Percentiles rank a stretch among this genome's conserved stretches.
Evolutionary conservation across 2,329 filamentous ascomycete genomes (phyloP).

Genomic region (Talaromyces amestolkiae): DNA sequence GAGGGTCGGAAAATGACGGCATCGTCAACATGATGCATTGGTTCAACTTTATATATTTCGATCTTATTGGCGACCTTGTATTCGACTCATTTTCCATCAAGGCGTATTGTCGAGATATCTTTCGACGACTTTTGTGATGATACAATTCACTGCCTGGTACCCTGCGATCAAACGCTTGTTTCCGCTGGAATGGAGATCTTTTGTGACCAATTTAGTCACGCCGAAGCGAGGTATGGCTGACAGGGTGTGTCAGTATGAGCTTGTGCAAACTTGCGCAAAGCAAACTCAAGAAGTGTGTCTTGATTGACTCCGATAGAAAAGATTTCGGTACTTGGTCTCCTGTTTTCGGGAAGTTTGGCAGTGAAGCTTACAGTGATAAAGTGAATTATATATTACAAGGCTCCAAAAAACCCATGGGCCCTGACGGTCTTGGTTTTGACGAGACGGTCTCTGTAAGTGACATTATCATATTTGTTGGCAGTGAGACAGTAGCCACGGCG

Average conservation of each 20-base stretch:
- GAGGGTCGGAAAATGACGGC: slow-evolving; percentile 5
- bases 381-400: slow-evolving; percentile 18
- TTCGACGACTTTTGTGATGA: no score
- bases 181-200: neutral
- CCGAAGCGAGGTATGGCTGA: slow-evolving; percentile 18
- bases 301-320: slow-evolving; percentile 22
- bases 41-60: slow-evolving; percentile 39
- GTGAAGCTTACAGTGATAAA: neutral
- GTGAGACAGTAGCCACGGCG: slow-evolving; percentile 42
- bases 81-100: slow-evolving; percentile 37
- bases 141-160: slow-evolving; percentile 15
- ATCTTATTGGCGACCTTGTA: slow-evolving; percentile 42
- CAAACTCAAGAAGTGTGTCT: neutral
- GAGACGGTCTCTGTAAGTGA: slow-evolving; percentile 1
- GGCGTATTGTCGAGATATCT: slow-evolving; percentile 9
- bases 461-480: neutral
- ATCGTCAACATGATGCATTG: slow-evolving; percentile 33
- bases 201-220: neutral
- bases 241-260: slow-evolving; percentile 20
- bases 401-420: slow-evolving; percentile 28
- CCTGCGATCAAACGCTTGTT: neutral
- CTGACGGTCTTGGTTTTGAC: slow-evolving; percentile 10
- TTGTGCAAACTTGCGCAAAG: slow-evolving; percentile 23
- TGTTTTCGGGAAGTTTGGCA: neutral
- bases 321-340: slow-evolving; percentile 16